These are phyloP conservation scores for Microsporum canis DNA, from an alignment of 2,329 filamentous ascomycete species.

Conservation along the genomic window DNA sequence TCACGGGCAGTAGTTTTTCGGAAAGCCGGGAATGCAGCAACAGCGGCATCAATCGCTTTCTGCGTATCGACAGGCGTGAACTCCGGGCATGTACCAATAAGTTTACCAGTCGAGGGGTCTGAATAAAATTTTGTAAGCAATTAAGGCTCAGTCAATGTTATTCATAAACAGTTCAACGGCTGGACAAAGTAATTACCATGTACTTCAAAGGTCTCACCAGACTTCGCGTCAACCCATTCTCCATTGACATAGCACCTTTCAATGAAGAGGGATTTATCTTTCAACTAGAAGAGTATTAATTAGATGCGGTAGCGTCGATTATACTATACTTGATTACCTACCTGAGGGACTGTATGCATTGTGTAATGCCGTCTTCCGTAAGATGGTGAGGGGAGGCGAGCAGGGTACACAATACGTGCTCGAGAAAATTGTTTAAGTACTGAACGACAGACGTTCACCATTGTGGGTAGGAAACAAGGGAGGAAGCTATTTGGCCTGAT, in stretches of 20 bases:
- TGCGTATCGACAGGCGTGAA: slow-evolving; percentile 68
- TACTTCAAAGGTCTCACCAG: slow-evolving; percentile 85
- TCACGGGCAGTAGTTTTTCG: slow-evolving; percentile 51
- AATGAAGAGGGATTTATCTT: slow-evolving; percentile 73
- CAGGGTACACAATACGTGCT: slow-evolving; percentile 27
- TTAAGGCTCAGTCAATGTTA: neutral
- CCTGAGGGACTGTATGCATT: slow-evolving; percentile 33
- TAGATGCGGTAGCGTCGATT: slow-evolving; percentile 9
- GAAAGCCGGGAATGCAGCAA: slow-evolving; percentile 54
- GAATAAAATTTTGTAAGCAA: slow-evolving; percentile 3
- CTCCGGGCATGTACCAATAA: slow-evolving; percentile 72
- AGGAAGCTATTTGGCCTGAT: neutral
- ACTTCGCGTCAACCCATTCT: slow-evolving; percentile 76
- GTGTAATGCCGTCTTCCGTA: slow-evolving; percentile 31
- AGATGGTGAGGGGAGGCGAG: slow-evolving; percentile 23
- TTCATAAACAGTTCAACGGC: neutral
- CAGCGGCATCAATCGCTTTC: slow-evolving; percentile 72
- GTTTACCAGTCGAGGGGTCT: slow-evolving; percentile 73
- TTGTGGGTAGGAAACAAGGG: neutral
- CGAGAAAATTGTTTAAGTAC: slow-evolving; percentile 28
- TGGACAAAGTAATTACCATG: slow-evolving; percentile 40
- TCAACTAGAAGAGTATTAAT: slow-evolving; percentile 44
- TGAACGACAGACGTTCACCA: slow-evolving; percentile 17
- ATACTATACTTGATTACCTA: slow-evolving; percentile 15
- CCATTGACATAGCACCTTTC: slow-evolving; percentile 80